Conservation (phyloP, 2,329 filamentous ascomycete genomes). For the Phialemoniopsis sp. region DNA sequence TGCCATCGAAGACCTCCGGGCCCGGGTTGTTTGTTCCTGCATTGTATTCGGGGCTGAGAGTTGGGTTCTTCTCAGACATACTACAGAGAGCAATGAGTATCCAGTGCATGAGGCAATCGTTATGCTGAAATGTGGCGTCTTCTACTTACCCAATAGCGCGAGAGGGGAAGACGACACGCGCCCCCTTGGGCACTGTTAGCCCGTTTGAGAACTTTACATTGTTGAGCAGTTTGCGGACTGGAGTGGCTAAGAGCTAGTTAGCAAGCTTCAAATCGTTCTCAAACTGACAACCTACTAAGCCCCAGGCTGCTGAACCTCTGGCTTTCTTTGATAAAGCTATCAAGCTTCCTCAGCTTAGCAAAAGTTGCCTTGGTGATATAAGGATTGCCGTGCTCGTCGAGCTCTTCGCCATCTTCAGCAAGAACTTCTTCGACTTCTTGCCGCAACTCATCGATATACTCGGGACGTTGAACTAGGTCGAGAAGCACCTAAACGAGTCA, state of each 20-base stretch:
- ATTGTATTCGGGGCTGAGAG: constrained; percentile 13
- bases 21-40: constrained; percentile 7
- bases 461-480: background rate
- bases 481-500: background rate
- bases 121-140: too few species aligned
- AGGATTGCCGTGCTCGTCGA: constrained; percentile 13
- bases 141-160: constrained; percentile 10
- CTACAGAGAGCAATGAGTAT: background rate
- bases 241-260: background rate
- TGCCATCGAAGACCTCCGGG: constrained; percentile 14
- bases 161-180: constrained; percentile 15
- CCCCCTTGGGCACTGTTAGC: constrained; percentile 18
- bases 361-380: constrained; percentile 9
- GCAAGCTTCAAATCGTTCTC: background rate
- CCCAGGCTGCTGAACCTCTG: constrained; percentile 20
- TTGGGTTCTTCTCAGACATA: constrained; percentile 5
- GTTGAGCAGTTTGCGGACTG: constrained; percentile 9
- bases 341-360: constrained; percentile 20
- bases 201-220: constrained; percentile 19
- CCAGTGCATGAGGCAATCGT: background rate
- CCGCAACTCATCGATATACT: background rate
- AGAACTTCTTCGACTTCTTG: background rate
- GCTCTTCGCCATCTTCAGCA: background rate
- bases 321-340: constrained; percentile 30
- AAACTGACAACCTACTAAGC: constrained; percentile 5